These are phyloP conservation scores for Agaricus sinodeliciosus DNA, from an alignment of 768 basidiomycete species.

Conservation along the genomic window DNA sequence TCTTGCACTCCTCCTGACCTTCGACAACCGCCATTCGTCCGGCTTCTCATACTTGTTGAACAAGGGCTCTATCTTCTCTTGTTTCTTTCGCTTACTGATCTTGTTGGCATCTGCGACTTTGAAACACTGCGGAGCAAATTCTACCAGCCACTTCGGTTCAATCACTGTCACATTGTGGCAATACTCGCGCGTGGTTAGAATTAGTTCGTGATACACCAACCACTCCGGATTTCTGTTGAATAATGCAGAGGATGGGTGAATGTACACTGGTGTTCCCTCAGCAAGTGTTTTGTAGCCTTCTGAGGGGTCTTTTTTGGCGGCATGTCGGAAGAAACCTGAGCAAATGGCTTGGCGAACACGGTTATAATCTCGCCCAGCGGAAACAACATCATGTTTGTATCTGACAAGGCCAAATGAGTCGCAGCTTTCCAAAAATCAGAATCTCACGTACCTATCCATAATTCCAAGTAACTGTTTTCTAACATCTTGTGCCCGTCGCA, in stretches of 20 bases:
- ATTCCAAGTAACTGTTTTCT: constrained; percentile 96
- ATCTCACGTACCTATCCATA: constrained; percentile 83
- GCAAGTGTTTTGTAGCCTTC: constrained; percentile 98
- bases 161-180: constrained; percentile 91
- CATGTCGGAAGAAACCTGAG: constrained; percentile 96
- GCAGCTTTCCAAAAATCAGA: not conserved
- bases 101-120: constrained; percentile 97
- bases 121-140: constrained; percentile 98
- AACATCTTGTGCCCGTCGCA: constrained; percentile 96
- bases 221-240: constrained; percentile 98
- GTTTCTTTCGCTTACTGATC: constrained; percentile 92
- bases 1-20: constrained; percentile 85
- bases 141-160: constrained; percentile 97
- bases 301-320: constrained; percentile 97
- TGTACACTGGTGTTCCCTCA: constrained; percentile 97
- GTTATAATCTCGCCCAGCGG: constrained; percentile 90
- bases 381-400: constrained; percentile 95
- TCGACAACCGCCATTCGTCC: constrained; percentile 91
- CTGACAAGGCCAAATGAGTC: constrained; percentile 27
- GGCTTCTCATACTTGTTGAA: constrained; percentile 94
- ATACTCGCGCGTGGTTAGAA: constrained; percentile 94
- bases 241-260: constrained; percentile 93
- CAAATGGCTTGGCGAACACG: constrained; percentile 92
- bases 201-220: constrained; percentile 92
- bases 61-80: constrained; percentile 95